A percentile compares a stretch with the other conserved stretches of the same genome.
Evolutionary conservation across 345 rosid genomes (phyloP).

Genomic region (Eutrema yunnanense): DNA sequence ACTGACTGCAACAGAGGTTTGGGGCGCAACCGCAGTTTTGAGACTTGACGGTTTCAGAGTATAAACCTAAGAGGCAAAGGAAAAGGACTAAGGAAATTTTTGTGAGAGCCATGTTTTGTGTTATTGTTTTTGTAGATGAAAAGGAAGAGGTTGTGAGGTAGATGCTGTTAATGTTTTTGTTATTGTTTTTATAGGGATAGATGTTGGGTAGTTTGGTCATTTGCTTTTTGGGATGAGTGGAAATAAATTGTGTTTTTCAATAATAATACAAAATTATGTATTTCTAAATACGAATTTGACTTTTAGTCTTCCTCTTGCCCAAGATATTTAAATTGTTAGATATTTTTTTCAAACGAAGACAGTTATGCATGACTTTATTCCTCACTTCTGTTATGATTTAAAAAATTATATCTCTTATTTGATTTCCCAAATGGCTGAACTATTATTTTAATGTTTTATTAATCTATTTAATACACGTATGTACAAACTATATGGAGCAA

Average conservation of each 20-base stretch:
- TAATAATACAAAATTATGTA: not conserved
- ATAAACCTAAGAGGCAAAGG: slow-evolving; percentile 18
- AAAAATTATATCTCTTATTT: not conserved
- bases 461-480: not conserved
- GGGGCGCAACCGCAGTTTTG: slow-evolving; percentile 55
- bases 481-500: not conserved
- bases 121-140: not conserved
- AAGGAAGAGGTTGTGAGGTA: not conserved
- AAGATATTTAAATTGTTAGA: not conserved
- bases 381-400: not conserved
- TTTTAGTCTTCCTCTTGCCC: not conserved
- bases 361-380: not conserved
- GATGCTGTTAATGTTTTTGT: not conserved
- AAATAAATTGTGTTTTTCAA: not conserved
- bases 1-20: slow-evolving; percentile 41
- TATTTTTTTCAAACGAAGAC: not conserved
- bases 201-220: slow-evolving; percentile 20
- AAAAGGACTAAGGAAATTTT: slow-evolving; percentile 1
- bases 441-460: not conserved
- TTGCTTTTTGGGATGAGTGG: not conserved
- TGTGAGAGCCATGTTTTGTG: slow-evolving; percentile 10
- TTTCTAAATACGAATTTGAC: not conserved
- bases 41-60: slow-evolving; percentile 22
- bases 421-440: not conserved
- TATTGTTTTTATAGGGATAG: slow-evolving; percentile 1